Evolutionary conservation across 208 protist species (phyloP), one percentile per base, ranked within the genome.

Genomic region (Trypanosoma congolense): DNA sequence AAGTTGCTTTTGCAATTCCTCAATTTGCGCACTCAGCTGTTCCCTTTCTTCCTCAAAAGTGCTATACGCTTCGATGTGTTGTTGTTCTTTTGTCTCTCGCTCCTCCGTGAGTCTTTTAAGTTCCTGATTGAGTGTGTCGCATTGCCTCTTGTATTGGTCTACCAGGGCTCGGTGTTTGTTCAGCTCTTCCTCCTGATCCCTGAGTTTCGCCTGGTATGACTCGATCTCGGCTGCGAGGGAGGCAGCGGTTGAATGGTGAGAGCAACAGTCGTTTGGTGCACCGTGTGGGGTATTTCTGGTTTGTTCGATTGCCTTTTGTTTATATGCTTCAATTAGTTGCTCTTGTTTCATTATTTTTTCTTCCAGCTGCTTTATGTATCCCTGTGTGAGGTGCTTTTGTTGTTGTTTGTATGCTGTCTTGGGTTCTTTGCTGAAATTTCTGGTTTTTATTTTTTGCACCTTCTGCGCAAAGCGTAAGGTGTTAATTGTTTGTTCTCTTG

Each of bases 381-480:
- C 57, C 25, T 78, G 45, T 10, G 77, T 68, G 33, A 48, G 66
- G 0, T 46, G 58, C 8, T 83, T 60, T 44, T 81, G 65, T 26
- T 61, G 30, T 14, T 73, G 47, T 18, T 86, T 53, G 48, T 84
- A 69, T 40, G 62, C 38, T n/a, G 43, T 41, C 10, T 50, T 72
- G n/a, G 85, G 64, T 38, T 46, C 33, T 46, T 88, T 85, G 9
- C 78, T 56, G 16, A 62, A 56, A 2, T 77, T 65, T 43, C 73
- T 74, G 51, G 86, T 87, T 42, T 71, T 58, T 21, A 92, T 75
- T 30, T 56, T 28, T 55, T 81, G 83, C 3, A 68, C 80, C 21
- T 77, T 56, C 29, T 85, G 57, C 4, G 77, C 83, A 64, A 93
- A 93, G 10, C 64, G 62, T 0, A 91, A 60, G 16, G 80, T 84